A percentile compares a stretch with the other conserved stretches of the same genome.
These are phyloP conservation scores for Colletotrichum chrysophilum DNA, from an alignment of 2,329 filamentous ascomycete species.

Conservation along the genomic window DNA sequence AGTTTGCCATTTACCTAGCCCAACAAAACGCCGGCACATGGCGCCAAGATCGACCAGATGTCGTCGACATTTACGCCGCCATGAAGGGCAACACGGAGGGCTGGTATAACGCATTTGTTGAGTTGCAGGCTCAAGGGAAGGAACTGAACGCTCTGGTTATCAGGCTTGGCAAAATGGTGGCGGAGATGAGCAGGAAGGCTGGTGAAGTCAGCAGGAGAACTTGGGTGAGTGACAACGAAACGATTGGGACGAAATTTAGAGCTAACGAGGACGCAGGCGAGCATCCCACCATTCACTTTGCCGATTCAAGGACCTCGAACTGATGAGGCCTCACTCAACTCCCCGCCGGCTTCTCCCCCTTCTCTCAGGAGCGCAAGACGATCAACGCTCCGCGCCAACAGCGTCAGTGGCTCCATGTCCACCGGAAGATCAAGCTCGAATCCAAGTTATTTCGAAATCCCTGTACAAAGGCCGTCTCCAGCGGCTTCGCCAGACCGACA, in stretches of 20 bases:
- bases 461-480: slow-evolving; percentile 10
- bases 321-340: slow-evolving; percentile 20
- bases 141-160: slow-evolving; percentile 73
- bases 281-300: slow-evolving; percentile 23
- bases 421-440: slow-evolving; percentile 18
- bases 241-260: background rate
- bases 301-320: slow-evolving; percentile 24
- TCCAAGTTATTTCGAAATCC: slow-evolving; percentile 29
- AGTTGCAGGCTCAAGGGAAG: slow-evolving; percentile 75
- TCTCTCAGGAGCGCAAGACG: slow-evolving; percentile 18
- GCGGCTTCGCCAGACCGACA: slow-evolving; percentile 7
- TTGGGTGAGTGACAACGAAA: slow-evolving; percentile 59
- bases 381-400: slow-evolving; percentile 19
- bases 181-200: slow-evolving; percentile 85
- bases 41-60: slow-evolving; percentile 65
- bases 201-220: slow-evolving; percentile 82
- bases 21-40: slow-evolving; percentile 67
- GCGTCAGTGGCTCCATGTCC: slow-evolving; percentile 17
- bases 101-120: slow-evolving; percentile 82
- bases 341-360: slow-evolving; percentile 28
- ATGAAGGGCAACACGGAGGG: slow-evolving; percentile 95
- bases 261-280: slow-evolving; percentile 12
- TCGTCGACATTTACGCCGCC: slow-evolving; percentile 78
- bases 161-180: slow-evolving; percentile 77
- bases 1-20: slow-evolving; percentile 78